A percentile compares a stretch with the other conserved stretches of the same genome.
phyloP scores from a whole-genome alignment of 768 basidiomycete species.

The Serpula lacrymans region DNA sequence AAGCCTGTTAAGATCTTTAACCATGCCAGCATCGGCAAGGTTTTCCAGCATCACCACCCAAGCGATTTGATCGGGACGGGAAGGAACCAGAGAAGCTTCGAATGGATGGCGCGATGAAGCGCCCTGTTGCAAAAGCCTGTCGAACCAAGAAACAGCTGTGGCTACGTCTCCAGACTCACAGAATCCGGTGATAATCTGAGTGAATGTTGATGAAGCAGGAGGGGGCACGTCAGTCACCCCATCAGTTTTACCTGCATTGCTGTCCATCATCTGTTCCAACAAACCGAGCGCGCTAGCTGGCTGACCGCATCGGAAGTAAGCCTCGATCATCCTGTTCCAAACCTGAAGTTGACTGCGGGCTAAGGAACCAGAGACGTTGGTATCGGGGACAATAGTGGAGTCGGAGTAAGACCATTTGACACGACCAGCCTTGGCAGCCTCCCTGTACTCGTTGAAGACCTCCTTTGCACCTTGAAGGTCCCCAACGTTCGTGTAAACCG shows the following conservation, averaged over 20 bases:
- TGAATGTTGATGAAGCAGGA: slow-evolving; percentile 62
- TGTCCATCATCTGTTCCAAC: slow-evolving; percentile 68
- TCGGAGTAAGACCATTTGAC: slow-evolving; percentile 29
- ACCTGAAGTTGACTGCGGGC: slow-evolving; percentile 41
- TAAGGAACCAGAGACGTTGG: slow-evolving; percentile 14
- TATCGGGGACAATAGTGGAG: slow-evolving; percentile 11
- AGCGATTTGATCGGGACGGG: slow-evolving; percentile 49
- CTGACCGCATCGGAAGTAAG: slow-evolving; percentile 63
- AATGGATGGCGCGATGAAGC: slow-evolving; percentile 33
- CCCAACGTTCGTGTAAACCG: slow-evolving; percentile 49
- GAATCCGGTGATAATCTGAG: slow-evolving; percentile 64
- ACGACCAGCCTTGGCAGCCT: slow-evolving; percentile 35
- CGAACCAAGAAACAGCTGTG: slow-evolving; percentile 71
- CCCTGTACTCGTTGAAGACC: slow-evolving; percentile 59
- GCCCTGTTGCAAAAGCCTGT: slow-evolving; percentile 51
- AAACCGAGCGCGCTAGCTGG: slow-evolving; percentile 62
- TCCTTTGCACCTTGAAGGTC: slow-evolving; percentile 51
- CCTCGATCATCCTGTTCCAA: slow-evolving; percentile 76
- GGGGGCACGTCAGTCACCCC: slow-evolving; percentile 44
- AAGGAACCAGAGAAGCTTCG: slow-evolving; percentile 39
- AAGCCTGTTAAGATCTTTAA: slow-evolving; percentile 55
- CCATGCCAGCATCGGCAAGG: slow-evolving; percentile 44
- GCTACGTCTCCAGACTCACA: slow-evolving; percentile 54
- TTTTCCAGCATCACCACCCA: slow-evolving; percentile 62
- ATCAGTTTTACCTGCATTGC: slow-evolving; percentile 30